These are phyloP conservation scores for Ceratocystis papillata DNA, from an alignment of 2,329 filamentous ascomycete species.

Conservation along the genomic window DNA sequence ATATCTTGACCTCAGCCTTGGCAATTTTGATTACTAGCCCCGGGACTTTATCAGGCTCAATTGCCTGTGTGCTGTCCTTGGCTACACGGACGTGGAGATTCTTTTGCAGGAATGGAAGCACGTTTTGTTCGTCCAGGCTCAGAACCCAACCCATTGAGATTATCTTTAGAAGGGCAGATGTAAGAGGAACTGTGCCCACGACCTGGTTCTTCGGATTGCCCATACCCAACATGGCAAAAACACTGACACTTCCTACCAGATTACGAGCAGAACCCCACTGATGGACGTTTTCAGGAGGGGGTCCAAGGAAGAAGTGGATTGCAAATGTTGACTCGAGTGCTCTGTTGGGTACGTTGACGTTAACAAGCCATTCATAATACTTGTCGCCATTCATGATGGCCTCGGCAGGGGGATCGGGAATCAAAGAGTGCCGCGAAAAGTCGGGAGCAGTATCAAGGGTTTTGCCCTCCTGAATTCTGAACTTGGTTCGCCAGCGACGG, in stretches of 20 bases:
- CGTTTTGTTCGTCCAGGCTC: constrained; percentile 32
- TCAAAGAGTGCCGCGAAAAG: constrained; percentile 20
- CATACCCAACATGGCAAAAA: constrained; percentile 37
- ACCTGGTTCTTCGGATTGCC: constrained; percentile 27
- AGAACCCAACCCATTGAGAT: constrained; percentile 33
- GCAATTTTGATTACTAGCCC: constrained; percentile 33
- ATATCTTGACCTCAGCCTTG: constrained; percentile 33
- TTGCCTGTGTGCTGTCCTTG: constrained; percentile 28
- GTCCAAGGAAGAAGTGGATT: constrained; percentile 58
- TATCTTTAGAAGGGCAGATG: constrained; percentile 38
- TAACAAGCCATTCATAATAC: constrained; percentile 58
- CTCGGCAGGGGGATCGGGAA: constrained; percentile 26
- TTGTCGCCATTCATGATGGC: constrained; percentile 33
- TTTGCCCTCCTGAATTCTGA: constrained; percentile 23
- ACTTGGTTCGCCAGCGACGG: constrained; percentile 19
- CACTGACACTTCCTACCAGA: constrained; percentile 51
- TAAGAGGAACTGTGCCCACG: constrained; percentile 40
- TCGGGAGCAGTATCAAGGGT: constrained; percentile 22
- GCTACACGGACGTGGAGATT: constrained; percentile 33
- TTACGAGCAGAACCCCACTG: constrained; percentile 45
- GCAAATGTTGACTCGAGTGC: constrained; percentile 49
- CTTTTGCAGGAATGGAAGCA: constrained; percentile 36
- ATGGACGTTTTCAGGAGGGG: constrained; percentile 36
- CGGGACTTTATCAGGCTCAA: constrained; percentile 29
- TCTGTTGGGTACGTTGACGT: constrained; percentile 51